Base-by-base conservation (phyloP, 1,284 basidiomycete genomes). In the Ustilago sp. region DNA sequence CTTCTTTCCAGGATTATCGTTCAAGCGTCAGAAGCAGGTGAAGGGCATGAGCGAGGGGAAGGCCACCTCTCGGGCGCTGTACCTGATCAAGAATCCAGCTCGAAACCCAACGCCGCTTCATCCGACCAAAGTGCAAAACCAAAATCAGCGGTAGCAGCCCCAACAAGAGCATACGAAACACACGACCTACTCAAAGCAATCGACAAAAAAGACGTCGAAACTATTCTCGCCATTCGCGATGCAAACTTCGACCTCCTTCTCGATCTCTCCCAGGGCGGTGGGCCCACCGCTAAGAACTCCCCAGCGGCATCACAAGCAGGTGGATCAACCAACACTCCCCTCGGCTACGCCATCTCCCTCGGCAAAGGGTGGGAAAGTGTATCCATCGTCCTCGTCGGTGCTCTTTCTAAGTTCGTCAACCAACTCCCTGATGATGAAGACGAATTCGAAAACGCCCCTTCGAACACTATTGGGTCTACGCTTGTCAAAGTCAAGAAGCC, bases 131-230 rank as follows among this genome's bases (percentile, higher is more conserved):
- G 31, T n/a, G 11, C 43, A 1, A 68, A 58, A 38, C 38, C 50
- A 4, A 68, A 57, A 4, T 56, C 59, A 5, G 58, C 54, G 2
- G 61, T 57, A 3, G 35, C 36, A 5, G 36, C 62, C 0, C 68
- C 68, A 6, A 50, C 65, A 2, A 47, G 71, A 23, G 51, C 47
- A 8, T 85, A 69, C 54, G 84, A 82, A 50, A 69, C 79, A 3
- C 82, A 85, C 63, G 83, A 85, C 48, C 59, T 85, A 8, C 78
- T 83, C 19, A 79, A 80, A 43, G 84, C 84, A 12, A 84, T 85
- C 57, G 84, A 85, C 43, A 70, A 67, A n/a, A 73, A 80, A 15
- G 83, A 85, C 57, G 54, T 75, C 32, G 82, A 85, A 55, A 81
- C 81, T 19, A 77, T 85, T 35, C 65, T 85, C 28, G 70, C 68